Evolutionary conservation across 108 stramenopile genomes (phyloP).

Genomic region (Bacterosira constricta): DNA sequence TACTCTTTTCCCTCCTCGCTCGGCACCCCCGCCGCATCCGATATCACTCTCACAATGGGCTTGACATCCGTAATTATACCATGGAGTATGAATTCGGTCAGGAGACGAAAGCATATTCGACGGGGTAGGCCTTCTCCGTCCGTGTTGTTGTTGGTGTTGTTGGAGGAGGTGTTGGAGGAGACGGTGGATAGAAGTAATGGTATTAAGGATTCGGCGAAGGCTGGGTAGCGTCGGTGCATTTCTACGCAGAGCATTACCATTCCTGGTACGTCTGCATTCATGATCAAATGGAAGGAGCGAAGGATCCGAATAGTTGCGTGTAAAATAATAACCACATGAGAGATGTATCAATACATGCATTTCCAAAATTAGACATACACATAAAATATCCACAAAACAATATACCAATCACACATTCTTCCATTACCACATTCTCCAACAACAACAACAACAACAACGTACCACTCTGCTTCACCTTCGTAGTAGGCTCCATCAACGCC

Average conservation of each 20-base stretch:
- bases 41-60: conserved; percentile 65
- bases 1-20: conserved; percentile 61
- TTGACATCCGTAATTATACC: conserved; percentile 70
- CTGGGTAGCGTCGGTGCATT: conserved; percentile 75
- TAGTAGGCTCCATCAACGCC: conserved; percentile 78
- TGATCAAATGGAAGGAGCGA: no score
- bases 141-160: conserved; percentile 12
- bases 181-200: conserved; percentile 57
- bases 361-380: no score
- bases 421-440: no score
- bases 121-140: conserved; percentile 57
- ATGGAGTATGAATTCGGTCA: conserved; percentile 72
- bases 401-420: no score
- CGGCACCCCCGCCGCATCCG: conserved; percentile 69
- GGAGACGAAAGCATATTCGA: conserved; percentile 65
- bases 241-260: conserved; percentile 66
- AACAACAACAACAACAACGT: neutral
- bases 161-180: conserved; percentile 26
- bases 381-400: no score
- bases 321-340: no score
- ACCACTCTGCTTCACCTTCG: conserved; percentile 62
- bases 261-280: conserved; percentile 58
- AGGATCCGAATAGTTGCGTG: no score
- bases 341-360: no score
- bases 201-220: conserved; percentile 55